Evolutionary conservation across 2,329 filamentous ascomycete species (phyloP), one percentile per base, ranked within the genome.

Genomic region (Talaromyces amestolkiae): DNA sequence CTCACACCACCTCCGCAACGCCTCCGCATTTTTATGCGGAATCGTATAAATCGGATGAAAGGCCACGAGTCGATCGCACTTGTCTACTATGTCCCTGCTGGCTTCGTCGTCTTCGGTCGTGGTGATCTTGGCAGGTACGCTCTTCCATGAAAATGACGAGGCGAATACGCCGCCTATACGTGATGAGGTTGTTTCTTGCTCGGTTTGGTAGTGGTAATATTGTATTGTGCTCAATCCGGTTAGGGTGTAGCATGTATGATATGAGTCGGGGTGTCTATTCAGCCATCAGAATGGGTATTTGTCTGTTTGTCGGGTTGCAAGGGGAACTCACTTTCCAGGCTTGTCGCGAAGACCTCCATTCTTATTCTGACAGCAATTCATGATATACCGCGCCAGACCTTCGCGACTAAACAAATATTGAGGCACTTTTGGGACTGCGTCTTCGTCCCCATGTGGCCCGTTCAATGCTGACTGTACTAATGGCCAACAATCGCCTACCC

Each of bases 401-500:
- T 95, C 89, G 62, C 92, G 88, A 77, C 89, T 93, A 84, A 92
- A 97, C n/a, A 82, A 73, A 68, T 74, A 77, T 54, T 75, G 71
- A 31, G 71, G 69, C 63, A 72, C 67, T 17, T 70, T 67, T 15
- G 71, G 67, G 6, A 70, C 67, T 53, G 69, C 67, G 24, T 68
- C 67, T 35, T 70, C 61, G 51, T 70, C 68, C 61, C 70, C 68
- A 63, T 77, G 78, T 64, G 82, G 81, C 33, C 85, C 86, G 70
- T 85, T 85, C 65, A 95, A 80, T 63, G 89, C 89, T 65, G 92
- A 91, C 81, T 97, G 91, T 70, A 98, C 83, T 69, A 99, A 80
- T 54, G 94, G 90, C 92, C 93, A 99, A 81, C 93, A 98, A 63
- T 91, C 91, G 63, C 95, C 95, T 39, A 97, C 90, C 95, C 95